Conservation (phyloP, 805 yeast genomes). For the Sporopachydermia quercuum region DNA sequence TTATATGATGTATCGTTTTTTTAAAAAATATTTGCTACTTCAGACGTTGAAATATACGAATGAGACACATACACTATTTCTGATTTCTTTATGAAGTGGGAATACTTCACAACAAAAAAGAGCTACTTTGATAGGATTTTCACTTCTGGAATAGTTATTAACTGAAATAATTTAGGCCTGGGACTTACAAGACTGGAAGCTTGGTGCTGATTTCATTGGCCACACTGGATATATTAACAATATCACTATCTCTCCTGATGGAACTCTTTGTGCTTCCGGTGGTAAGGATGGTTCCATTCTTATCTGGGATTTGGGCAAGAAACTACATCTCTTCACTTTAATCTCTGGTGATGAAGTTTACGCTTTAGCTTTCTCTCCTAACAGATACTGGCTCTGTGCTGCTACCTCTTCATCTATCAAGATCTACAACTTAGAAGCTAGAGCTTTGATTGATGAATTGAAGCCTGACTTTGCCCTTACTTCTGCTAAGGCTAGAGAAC, state of each 20-base stretch:
- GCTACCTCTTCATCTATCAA: conserved; percentile 97
- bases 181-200: conserved; percentile 75
- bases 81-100: too few species aligned
- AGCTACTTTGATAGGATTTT: conserved; percentile 30
- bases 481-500: conserved; percentile 83
- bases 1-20: conserved; percentile 3
- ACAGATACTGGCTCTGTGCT: conserved; percentile 99
- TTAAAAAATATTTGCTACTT: conserved; percentile 93
- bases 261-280: conserved; percentile 97
- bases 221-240: conserved; percentile 98
- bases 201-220: conserved; percentile 94
- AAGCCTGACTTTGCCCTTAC: conserved; percentile 90
- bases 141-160: conserved; percentile 2
- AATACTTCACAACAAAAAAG: too few species aligned
- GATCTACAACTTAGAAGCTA: conserved; percentile 95
- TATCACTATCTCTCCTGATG: conserved; percentile 98
- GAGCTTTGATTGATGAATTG: conserved; percentile 89
- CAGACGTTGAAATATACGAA: conserved; percentile 70
- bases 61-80: conserved; percentile 65
- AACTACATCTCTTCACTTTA: conserved; percentile 82
- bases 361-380: conserved; percentile 99
- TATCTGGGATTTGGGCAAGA: conserved; percentile 91
- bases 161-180: conserved; percentile 53
- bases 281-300: conserved; percentile 98
- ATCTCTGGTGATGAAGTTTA: conserved; percentile 92